phyloP scores from a whole-genome alignment of 75 land plant species.

The Cryptomeria japonica region DNA sequence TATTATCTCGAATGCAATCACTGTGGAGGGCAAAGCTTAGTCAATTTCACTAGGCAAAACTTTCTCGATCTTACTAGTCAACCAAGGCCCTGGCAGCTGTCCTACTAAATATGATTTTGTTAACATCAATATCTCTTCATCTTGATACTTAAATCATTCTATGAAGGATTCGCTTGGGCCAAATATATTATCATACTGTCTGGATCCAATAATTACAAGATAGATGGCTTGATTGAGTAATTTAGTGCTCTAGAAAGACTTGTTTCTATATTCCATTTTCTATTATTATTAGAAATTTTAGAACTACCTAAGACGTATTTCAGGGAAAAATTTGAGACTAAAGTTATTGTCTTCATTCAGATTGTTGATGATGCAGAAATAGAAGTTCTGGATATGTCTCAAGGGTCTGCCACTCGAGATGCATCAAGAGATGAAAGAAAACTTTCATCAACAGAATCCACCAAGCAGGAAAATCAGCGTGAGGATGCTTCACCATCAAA shows the following conservation, averaged over 20 bases:
- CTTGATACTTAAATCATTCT: neutral
- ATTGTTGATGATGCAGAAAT: slow-evolving; percentile 21
- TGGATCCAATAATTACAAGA: neutral
- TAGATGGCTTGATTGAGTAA: neutral
- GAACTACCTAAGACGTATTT: neutral
- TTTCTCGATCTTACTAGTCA: neutral
- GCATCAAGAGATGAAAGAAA: neutral
- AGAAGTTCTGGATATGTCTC: slow-evolving; percentile 7
- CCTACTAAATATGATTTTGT: neutral
- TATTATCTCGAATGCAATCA: neutral
- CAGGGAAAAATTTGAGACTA: neutral
- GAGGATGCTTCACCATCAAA: slow-evolving; percentile 7
- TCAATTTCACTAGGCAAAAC: neutral
- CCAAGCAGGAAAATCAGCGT: neutral
- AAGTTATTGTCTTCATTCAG: slow-evolving; percentile 1
- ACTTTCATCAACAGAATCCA: neutral
- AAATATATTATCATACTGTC: neutral
- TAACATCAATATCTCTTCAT: neutral
- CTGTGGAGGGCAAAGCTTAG: neutral
- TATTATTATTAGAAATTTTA: neutral
- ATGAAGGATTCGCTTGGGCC: neutral
- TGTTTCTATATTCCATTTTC: neutral
- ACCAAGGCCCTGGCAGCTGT: neutral
- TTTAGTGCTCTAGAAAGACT: neutral
- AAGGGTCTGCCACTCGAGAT: slow-evolving; percentile 4